These are phyloP conservation scores for Phoma sp. DNA, from an alignment of 2,329 filamentous ascomycete species.

Conservation along the genomic window DNA sequence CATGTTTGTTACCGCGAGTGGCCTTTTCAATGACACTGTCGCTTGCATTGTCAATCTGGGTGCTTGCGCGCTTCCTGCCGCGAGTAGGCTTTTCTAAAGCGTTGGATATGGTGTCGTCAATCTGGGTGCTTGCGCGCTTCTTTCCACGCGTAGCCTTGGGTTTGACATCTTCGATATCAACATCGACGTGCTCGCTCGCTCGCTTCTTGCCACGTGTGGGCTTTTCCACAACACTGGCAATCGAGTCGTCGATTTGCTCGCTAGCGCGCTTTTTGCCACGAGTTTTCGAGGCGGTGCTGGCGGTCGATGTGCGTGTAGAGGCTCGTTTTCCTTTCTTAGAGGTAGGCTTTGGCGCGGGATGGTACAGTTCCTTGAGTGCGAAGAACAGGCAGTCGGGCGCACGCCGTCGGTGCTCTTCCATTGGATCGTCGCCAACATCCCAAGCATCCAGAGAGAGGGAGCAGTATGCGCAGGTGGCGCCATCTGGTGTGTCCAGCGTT, in stretches of 20 bases:
- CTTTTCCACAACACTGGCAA: constrained; percentile 7
- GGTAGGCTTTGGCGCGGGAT: constrained; percentile 29
- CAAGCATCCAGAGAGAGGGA: constrained; percentile 89
- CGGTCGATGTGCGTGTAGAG: constrained; percentile 34
- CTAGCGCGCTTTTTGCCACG: constrained; percentile 31
- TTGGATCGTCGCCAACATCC: constrained; percentile 90
- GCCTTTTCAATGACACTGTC: constrained; percentile 2
- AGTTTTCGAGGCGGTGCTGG: constrained; percentile 24
- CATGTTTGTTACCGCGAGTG: constrained; percentile 26
- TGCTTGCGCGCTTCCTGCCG: constrained; percentile 26
- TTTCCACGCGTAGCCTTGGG: constrained; percentile 16
- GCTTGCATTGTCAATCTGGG: constrained; percentile 16
- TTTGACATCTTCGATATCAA: constrained; percentile 4
- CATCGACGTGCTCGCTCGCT: constrained; percentile 19
- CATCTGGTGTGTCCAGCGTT: constrained; percentile 81
- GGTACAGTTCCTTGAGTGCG: constrained; percentile 66
- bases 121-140: constrained; percentile 28
- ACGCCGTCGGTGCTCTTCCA: constrained; percentile 86
- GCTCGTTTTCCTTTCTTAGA: constrained; percentile 39
- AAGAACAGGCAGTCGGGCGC: constrained; percentile 87
- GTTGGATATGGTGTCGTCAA: constrained; percentile 15
- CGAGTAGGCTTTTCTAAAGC: constrained; percentile 22
- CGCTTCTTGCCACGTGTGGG: constrained; percentile 19
- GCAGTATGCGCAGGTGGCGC: constrained; percentile 91
- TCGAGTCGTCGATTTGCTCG: constrained; percentile 23